A percentile compares a stretch with the other conserved stretches of the same genome.
These are phyloP conservation scores for Coprinopsis cinerea DNA, from an alignment of 768 basidiomycete genomes.

Conservation along the genomic window DNA sequence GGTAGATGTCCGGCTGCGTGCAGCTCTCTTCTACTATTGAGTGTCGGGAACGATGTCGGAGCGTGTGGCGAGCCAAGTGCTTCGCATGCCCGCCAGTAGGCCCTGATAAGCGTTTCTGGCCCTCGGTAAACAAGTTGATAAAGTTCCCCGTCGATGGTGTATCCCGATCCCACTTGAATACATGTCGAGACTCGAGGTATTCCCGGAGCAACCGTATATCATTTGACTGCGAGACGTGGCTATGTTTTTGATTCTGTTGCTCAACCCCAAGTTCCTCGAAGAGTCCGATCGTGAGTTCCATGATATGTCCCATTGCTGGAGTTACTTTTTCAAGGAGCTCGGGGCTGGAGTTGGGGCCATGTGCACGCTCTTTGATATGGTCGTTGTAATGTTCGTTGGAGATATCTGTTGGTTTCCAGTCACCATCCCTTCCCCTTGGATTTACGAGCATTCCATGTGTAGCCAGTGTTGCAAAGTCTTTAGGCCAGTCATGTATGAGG, in stretches of 20 bases:
- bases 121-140: slow-evolving; percentile 6
- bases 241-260: slow-evolving; percentile 14
- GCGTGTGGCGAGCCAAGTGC: slow-evolving; percentile 10
- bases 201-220: slow-evolving; percentile 15
- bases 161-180: slow-evolving; percentile 10
- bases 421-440: slow-evolving; percentile 10
- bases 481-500: slow-evolving; percentile 13
- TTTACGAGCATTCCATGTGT: slow-evolving; percentile 20
- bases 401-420: slow-evolving; percentile 21
- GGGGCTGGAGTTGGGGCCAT: slow-evolving; percentile 18
- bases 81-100: slow-evolving; percentile 11
- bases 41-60: slow-evolving; percentile 8
- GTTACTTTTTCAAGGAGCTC: slow-evolving; percentile 18
- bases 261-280: slow-evolving; percentile 18
- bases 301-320: slow-evolving; percentile 18
- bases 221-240: slow-evolving; percentile 16
- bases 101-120: slow-evolving; percentile 4
- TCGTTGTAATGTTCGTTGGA: slow-evolving; percentile 21
- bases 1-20: neutral
- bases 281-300: slow-evolving; percentile 13
- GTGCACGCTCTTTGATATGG: slow-evolving; percentile 17
- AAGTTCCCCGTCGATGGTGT: neutral
- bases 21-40: neutral
- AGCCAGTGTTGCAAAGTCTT: slow-evolving; percentile 13
- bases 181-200: slow-evolving; percentile 6